A percentile compares a stretch with the other conserved stretches of the same genome.
These are phyloP conservation scores for Microdochium bolleyi DNA, from an alignment of 2,329 filamentous ascomycete species.

Conservation along the genomic window DNA sequence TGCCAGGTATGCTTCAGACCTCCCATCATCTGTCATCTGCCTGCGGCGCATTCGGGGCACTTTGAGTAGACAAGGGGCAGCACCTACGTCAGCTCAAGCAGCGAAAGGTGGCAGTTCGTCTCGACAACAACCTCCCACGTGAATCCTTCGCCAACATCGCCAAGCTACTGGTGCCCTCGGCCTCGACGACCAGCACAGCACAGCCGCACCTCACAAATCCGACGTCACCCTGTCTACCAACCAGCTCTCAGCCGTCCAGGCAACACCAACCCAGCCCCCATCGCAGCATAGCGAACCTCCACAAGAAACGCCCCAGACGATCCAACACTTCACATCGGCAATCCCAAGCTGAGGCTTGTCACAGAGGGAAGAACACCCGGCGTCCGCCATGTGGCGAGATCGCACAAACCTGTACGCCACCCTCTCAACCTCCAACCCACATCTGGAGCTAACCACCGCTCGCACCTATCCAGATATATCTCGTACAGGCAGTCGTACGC, in stretches of 20 bases:
- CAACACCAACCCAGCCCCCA: too few species aligned
- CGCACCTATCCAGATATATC: slow-evolving; percentile 62
- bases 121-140: not conserved
- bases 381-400: slow-evolving; percentile 93
- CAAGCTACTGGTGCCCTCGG: not conserved
- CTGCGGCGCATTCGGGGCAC: not conserved
- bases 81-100: not conserved
- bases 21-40: not conserved
- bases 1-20: not conserved
- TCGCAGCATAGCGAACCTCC: not conserved
- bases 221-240: not conserved
- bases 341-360: not conserved
- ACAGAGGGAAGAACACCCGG: slow-evolving; percentile 9
- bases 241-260: not conserved
- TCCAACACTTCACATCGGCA: too few species aligned
- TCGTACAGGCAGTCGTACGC: slow-evolving; percentile 98
- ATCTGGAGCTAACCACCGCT: slow-evolving; percentile 9
- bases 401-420: slow-evolving; percentile 84
- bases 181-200: not conserved
- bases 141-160: not conserved
- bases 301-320: not conserved
- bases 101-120: not conserved
- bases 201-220: not conserved
- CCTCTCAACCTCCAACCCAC: slow-evolving; percentile 6
- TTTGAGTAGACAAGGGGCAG: not conserved